phyloP scores from a whole-genome alignment of 83 land plant species.

The Picea abies region DNA sequence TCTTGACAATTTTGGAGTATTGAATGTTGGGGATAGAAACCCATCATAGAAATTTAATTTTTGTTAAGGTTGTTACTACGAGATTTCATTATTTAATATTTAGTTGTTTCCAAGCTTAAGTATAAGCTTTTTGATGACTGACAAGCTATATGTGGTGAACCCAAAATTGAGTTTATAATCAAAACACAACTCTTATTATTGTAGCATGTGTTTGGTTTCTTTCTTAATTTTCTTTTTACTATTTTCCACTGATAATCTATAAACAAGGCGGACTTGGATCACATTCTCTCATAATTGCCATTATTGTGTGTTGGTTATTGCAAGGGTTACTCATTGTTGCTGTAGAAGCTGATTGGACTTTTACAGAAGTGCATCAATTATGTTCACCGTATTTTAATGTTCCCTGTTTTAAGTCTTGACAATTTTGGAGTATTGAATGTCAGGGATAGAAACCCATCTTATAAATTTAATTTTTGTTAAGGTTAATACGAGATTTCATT shows the following conservation, averaged over 20 bases:
- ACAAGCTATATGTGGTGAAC: too few relatives aligned
- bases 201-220: too few relatives aligned
- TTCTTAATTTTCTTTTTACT: too few relatives aligned
- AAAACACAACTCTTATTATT: too few relatives aligned
- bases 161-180: too few relatives aligned
- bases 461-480: not conserved
- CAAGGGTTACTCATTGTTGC: not conserved
- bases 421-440: not conserved
- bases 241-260: too few relatives aligned
- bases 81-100: not conserved
- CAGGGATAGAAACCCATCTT: not conserved
- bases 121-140: too few relatives aligned
- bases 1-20: not conserved
- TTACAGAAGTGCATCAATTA: not conserved
- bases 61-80: not conserved
- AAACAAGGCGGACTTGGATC: too few relatives aligned
- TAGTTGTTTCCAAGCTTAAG: not conserved
- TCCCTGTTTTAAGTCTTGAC: not conserved
- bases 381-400: not conserved
- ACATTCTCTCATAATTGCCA: too few relatives aligned
- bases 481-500: not conserved
- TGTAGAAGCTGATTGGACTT: not conserved
- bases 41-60: not conserved
- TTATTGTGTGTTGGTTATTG: too few relatives aligned
- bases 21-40: not conserved